Conservation (phyloP, 441 rosid species). For the Bruguiera hainesii region DNA sequence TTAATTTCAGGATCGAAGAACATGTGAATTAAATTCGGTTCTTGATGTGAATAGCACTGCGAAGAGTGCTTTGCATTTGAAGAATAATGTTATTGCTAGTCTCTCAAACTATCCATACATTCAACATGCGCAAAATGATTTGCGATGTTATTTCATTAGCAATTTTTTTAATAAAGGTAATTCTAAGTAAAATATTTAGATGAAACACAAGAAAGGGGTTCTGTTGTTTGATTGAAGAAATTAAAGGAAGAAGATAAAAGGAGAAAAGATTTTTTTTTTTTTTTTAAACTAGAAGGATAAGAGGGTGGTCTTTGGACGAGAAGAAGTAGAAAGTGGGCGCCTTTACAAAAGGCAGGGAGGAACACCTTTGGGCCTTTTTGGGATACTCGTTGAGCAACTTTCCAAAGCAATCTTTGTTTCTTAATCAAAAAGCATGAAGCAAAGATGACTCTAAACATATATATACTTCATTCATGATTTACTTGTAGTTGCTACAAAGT, state of each 20-base stretch:
- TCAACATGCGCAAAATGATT: no score
- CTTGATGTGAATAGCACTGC: no score
- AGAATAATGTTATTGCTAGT: no score
- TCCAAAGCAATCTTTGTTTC: neutral
- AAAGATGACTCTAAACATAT: neutral
- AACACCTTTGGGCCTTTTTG: neutral
- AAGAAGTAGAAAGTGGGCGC: neutral
- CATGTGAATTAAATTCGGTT: no score
- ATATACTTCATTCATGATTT: neutral
- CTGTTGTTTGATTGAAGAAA: neutral
- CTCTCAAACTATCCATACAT: no score
- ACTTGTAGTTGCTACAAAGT: neutral
- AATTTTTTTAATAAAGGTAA: no score
- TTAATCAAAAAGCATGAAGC: neutral
- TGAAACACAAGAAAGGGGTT: no score
- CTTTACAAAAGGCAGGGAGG: neutral
- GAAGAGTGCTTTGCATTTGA: no score
- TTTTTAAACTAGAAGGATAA: neutral
- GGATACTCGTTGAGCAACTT: neutral
- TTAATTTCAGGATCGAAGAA: no score
- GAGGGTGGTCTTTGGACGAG: neutral
- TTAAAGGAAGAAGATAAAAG: neutral
- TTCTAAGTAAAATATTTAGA: no score
- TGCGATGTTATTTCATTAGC: no score
- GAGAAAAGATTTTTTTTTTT: neutral